These are phyloP conservation scores for Helicocarpus griseus DNA, from an alignment of 2,329 filamentous ascomycete species.

Conservation along the genomic window DNA sequence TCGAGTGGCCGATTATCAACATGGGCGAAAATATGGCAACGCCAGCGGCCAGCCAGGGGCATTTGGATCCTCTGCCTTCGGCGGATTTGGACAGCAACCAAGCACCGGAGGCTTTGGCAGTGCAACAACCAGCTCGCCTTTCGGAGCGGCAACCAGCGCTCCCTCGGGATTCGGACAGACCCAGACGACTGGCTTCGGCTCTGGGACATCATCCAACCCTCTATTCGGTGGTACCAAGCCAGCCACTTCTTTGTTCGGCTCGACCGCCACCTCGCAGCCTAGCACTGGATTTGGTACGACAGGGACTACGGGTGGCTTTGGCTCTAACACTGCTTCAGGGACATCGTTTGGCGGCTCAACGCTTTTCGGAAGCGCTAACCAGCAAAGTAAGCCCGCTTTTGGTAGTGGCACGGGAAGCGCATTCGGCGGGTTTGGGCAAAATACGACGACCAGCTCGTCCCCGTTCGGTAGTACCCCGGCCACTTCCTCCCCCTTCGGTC, in stretches of 20 bases:
- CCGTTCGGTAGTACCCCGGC: constrained; percentile 31
- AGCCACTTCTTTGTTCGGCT: constrained; percentile 28
- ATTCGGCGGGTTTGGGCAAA: constrained; percentile 30
- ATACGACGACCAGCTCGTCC: constrained; percentile 26
- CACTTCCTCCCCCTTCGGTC: constrained; percentile 37
- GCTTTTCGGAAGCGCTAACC: constrained; percentile 26
- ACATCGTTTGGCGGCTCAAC: constrained; percentile 19
- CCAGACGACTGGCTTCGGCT: constrained; percentile 31
- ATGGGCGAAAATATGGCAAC: constrained; percentile 77
- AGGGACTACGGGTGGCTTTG: constrained; percentile 26
- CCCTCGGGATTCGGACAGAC: constrained; percentile 36
- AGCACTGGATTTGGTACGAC: constrained; percentile 31
- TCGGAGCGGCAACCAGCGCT: constrained; percentile 28
- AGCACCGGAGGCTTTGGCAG: constrained; percentile 34
- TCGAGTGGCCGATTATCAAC: constrained; percentile 75
- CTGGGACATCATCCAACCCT: constrained; percentile 23
- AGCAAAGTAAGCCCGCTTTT: constrained; percentile 28
- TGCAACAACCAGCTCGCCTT: constrained; percentile 28
- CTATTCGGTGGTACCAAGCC: constrained; percentile 38
- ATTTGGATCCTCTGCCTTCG: constrained; percentile 61
- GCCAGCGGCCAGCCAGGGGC: constrained; percentile 68
- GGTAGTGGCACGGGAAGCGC: constrained; percentile 29
- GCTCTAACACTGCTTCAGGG: constrained; percentile 10
- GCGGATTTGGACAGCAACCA: constrained; percentile 36
- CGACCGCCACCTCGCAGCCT: constrained; percentile 23